Percentiles rank a stretch among this genome's conserved stretches.
phyloP scores from a whole-genome alignment of 2,329 filamentous ascomycete species.

The Tolypocladium endophyticum region DNA sequence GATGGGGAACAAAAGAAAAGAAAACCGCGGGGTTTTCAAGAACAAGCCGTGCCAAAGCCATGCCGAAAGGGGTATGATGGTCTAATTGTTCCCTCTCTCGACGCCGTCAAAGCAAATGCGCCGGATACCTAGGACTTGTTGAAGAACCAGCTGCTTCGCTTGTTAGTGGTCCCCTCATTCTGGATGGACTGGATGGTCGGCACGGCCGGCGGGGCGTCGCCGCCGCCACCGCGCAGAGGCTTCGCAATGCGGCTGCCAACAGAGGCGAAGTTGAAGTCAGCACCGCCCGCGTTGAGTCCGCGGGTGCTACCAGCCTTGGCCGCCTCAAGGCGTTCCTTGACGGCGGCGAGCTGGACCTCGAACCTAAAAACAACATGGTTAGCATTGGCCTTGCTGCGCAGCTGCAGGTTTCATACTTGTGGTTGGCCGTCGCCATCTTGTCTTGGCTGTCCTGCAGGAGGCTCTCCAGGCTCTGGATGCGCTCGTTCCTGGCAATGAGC shows the following conservation, averaged over 20 bases:
- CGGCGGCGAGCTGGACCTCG: constrained; percentile 89
- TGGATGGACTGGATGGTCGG: constrained; percentile 49
- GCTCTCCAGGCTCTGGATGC: constrained; percentile 86
- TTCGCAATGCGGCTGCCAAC: constrained; percentile 60
- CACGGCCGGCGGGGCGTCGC: constrained; percentile 32
- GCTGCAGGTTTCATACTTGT: constrained; percentile 58
- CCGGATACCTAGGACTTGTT: constrained; percentile 39
- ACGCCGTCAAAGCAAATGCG: constrained; percentile 1
- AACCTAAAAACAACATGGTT: constrained; percentile 48
- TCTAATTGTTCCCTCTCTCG: constrained; percentile 6
- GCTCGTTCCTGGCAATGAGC: constrained; percentile 90
- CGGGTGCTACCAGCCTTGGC: constrained; percentile 88
- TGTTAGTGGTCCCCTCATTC: constrained; percentile 44
- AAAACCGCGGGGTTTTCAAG: background rate
- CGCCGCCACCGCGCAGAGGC: constrained; percentile 52
- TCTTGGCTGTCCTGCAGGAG: constrained; percentile 95
- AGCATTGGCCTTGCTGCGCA: background rate
- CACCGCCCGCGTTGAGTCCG: constrained; percentile 58
- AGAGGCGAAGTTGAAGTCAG: constrained; percentile 60
- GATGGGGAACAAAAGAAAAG: constrained; percentile 3
- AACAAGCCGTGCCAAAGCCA: background rate
- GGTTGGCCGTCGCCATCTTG: constrained; percentile 93
- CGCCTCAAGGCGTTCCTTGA: constrained; percentile 94
- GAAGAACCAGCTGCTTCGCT: constrained; percentile 68
- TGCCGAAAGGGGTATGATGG: constrained; percentile 5